Evolutionary conservation across 352 stramenopile species (phyloP), one percentile per base, ranked within the genome.

Genomic region (Pythium aristosporum): DNA sequence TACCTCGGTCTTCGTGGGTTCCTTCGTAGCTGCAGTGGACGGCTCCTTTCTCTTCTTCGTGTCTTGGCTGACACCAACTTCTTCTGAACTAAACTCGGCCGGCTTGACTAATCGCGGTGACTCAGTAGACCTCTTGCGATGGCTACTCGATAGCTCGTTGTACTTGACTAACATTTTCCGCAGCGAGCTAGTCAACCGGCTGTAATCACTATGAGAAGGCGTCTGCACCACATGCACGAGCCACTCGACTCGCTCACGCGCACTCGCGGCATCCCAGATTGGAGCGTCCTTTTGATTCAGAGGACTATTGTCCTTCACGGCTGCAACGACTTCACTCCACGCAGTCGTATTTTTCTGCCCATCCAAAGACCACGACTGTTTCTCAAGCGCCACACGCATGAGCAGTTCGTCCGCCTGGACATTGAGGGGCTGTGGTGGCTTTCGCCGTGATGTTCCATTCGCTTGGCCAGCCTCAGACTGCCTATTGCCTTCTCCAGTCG

Each of bases 1-100:
- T 50, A 7, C 0, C 15, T 23, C 9, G 7, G 5, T 37, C 47
- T 41, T 30, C 20, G 20, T 34, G 1, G 23, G 12, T 18, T 30
- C 41, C 13, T 25, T 61, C 6, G 28, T 20, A 4, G 36, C 39
- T 4, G 32, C 11, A 25, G 16, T 20, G 7, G 18, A 23, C n/a
- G 54, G 41, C 25, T 47, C 42, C 54, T 61, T 62, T 23, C 55
- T 30, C 43, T 62, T 62, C 32, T 62, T 62, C 12, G 20, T 30
- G 25, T 37, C 47, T 53, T 53, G 47, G 18, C 5, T 37, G 7
- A 23, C 8, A 37, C 20, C 47, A 37, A 6, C 23, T 13, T n/a
- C 18, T 21, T 43, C 30, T 41, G 18, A 13, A 25, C 1, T 41
- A 10, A 16, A 55, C 6, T 5, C 28, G 16, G 10, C 25, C 1